These are phyloP conservation scores for Arthromyces matolae DNA, from an alignment of 768 basidiomycete genomes.

Conservation along the genomic window DNA sequence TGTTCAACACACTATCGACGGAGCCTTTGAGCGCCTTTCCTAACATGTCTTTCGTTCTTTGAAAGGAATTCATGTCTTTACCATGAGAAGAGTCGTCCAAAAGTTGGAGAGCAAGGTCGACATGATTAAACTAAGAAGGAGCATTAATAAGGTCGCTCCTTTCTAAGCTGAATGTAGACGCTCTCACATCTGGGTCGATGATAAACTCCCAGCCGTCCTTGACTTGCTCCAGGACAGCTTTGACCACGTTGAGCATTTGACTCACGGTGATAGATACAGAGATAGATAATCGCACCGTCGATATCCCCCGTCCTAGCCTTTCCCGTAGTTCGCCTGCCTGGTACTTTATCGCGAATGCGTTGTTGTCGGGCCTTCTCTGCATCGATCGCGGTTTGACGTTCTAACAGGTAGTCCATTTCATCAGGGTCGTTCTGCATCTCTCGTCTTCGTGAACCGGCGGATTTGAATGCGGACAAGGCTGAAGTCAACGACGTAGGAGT, in stretches of 20 bases:
- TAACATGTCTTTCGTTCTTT: slow-evolving; percentile 69
- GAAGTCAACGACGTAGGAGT: slow-evolving; percentile 48
- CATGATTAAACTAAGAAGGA: slow-evolving; percentile 77
- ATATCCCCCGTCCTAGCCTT: slow-evolving; percentile 74
- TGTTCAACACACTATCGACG: slow-evolving; percentile 67
- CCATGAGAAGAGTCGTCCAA: slow-evolving; percentile 72
- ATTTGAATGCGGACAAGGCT: slow-evolving; percentile 69
- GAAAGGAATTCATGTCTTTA: slow-evolving; percentile 76
- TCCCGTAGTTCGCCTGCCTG: slow-evolving; percentile 49
- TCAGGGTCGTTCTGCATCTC: slow-evolving; percentile 49
- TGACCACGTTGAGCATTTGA: not conserved
- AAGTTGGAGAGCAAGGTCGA: slow-evolving; percentile 87
- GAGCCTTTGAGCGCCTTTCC: slow-evolving; percentile 82
- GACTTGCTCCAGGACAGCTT: slow-evolving; percentile 83
- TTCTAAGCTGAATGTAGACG: slow-evolving; percentile 1
- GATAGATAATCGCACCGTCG: slow-evolving; percentile 82
- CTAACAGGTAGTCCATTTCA: slow-evolving; percentile 53
- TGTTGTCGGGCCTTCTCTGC: slow-evolving; percentile 64
- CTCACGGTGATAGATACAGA: slow-evolving; percentile 7
- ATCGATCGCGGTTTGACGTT: slow-evolving; percentile 58
- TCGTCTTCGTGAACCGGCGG: slow-evolving; percentile 56
- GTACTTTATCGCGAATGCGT: slow-evolving; percentile 64
- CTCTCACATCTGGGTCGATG: slow-evolving; percentile 70
- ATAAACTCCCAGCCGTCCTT: slow-evolving; percentile 90
- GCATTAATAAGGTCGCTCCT: slow-evolving; percentile 3